Conservation (phyloP, 1,284 basidiomycete species). For the Pholiota adiposa region DNA sequence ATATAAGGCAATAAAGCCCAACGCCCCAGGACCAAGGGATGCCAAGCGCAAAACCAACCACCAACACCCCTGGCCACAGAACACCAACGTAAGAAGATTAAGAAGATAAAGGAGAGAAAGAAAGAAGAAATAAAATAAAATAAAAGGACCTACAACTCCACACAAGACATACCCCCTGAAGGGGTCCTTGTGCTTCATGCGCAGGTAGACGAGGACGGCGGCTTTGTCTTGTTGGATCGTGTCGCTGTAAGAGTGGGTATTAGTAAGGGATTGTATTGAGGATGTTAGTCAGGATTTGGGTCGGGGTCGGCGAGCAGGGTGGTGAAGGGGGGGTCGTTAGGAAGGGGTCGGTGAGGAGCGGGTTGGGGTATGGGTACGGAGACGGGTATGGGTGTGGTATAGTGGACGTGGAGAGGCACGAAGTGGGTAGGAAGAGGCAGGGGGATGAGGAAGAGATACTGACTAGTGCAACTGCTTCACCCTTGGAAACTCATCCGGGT, state of each 20-base stretch:
- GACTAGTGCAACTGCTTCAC: slow-evolving; percentile 71
- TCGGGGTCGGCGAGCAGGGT: too few relatives aligned
- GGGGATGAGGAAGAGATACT: slow-evolving; percentile 27
- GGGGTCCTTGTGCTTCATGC: slow-evolving; percentile 75
- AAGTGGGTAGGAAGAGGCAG: too few relatives aligned
- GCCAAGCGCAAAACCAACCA: background rate
- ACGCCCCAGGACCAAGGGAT: background rate
- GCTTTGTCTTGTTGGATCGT: slow-evolving; percentile 78
- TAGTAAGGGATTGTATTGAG: background rate
- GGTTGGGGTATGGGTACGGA: too few relatives aligned
- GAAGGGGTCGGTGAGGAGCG: too few relatives aligned
- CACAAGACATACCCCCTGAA: slow-evolving; percentile 74
- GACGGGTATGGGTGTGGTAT: too few relatives aligned
- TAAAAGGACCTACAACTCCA: slow-evolving; percentile 57
- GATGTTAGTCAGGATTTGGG: too few relatives aligned
- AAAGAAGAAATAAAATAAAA: background rate
- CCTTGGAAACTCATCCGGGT: slow-evolving; percentile 72
- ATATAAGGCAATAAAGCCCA: background rate
- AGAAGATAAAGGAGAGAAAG: too few relatives aligned
- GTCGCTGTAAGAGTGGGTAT: slow-evolving; percentile 57
- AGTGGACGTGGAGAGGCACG: too few relatives aligned
- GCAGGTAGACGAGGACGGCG: slow-evolving; percentile 73
- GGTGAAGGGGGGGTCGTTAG: too few relatives aligned
- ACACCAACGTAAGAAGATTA: too few relatives aligned
- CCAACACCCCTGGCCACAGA: too few relatives aligned